A percentile compares a stretch with the other conserved stretches of the same genome.
Conservation (phyloP, 2,329 filamentous ascomycete genomes). For the Rugonectria rugulosa region DNA sequence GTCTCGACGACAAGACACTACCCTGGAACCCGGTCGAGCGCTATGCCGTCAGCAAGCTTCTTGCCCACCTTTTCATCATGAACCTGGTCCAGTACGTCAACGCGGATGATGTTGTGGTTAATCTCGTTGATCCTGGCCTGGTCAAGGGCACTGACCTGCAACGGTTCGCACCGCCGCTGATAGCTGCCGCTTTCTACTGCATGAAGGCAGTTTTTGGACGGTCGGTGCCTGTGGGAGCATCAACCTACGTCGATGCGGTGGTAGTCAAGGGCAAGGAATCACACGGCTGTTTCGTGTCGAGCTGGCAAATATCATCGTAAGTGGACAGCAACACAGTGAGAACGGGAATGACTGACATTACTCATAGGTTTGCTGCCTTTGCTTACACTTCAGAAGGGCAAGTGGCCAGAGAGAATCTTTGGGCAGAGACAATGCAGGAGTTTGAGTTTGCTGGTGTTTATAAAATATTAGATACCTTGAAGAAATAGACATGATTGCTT, state of each 20-base stretch:
- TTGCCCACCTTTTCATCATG: constrained; percentile 16
- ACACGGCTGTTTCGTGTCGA: constrained; percentile 15
- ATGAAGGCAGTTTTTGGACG: constrained; percentile 12
- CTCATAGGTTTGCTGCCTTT: constrained; percentile 4
- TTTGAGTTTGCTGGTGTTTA: constrained; percentile 2
- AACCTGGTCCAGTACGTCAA: constrained; percentile 6
- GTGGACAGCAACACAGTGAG: neutral
- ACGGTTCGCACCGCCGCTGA: neutral
- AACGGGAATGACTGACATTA: neutral
- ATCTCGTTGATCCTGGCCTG: constrained; percentile 18
- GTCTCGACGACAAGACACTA: constrained; percentile 1
- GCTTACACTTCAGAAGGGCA: constrained; percentile 9
- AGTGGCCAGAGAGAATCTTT: neutral
- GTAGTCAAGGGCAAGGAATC: constrained; percentile 15
- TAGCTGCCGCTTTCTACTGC: neutral
- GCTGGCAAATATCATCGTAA: constrained; percentile 20
- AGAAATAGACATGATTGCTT: too few species aligned
- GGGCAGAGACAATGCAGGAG: constrained; percentile 20
- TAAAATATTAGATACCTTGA: neutral
- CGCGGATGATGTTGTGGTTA: constrained; percentile 14
- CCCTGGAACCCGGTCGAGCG: constrained; percentile 8
- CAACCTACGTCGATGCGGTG: constrained; percentile 19
- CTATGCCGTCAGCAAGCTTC: constrained; percentile 14
- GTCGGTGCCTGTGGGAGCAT: constrained; percentile 11
- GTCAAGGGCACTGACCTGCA: constrained; percentile 9